A percentile compares a stretch with the other conserved stretches of the same genome.
Conservation (phyloP, 2,329 filamentous ascomycete genomes). For the Corinectria fuckeliana region DNA sequence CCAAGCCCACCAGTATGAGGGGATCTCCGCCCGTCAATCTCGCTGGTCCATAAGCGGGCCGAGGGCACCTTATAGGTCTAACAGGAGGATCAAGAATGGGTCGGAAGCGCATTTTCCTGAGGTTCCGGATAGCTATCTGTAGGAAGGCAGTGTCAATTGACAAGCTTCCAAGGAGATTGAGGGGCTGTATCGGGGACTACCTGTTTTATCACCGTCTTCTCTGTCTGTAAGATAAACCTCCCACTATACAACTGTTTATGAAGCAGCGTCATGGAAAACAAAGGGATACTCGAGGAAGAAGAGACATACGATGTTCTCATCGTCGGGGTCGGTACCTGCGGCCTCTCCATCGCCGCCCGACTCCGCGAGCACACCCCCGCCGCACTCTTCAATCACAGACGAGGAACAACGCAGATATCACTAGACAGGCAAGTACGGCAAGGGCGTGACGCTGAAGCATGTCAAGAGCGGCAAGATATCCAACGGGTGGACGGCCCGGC, state of each 20-base stretch:
- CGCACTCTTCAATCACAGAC: slow-evolving; percentile 81
- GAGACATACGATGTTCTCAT: slow-evolving; percentile 71
- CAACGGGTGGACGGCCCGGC: slow-evolving; percentile 10
- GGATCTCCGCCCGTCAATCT: no score
- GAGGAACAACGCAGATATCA: slow-evolving; percentile 83
- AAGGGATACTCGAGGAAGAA: slow-evolving; percentile 28
- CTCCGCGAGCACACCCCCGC: slow-evolving; percentile 76
- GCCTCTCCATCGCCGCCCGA: slow-evolving; percentile 75
- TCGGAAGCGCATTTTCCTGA: no score
- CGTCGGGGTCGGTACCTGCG: slow-evolving; percentile 76
- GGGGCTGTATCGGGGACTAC: neutral
- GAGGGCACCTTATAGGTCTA: no score
- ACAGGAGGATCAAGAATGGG: no score
- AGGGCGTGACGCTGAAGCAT: slow-evolving; percentile 63
- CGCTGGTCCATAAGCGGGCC: no score
- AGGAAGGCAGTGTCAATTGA: slow-evolving; percentile 7
- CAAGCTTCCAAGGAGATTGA: neutral
- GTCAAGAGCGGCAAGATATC: slow-evolving; percentile 44
- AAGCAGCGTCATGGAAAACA: neutral
- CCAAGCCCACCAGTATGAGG: neutral
- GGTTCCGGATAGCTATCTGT: no score
- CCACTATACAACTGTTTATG: neutral
- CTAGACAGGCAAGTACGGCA: slow-evolving; percentile 73
- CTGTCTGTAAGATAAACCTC: neutral
- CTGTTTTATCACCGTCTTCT: neutral